Percentiles rank a stretch among this genome's conserved stretches.
phyloP scores from a whole-genome alignment of 139 green algal species.

The Micractinium conductrix region DNA sequence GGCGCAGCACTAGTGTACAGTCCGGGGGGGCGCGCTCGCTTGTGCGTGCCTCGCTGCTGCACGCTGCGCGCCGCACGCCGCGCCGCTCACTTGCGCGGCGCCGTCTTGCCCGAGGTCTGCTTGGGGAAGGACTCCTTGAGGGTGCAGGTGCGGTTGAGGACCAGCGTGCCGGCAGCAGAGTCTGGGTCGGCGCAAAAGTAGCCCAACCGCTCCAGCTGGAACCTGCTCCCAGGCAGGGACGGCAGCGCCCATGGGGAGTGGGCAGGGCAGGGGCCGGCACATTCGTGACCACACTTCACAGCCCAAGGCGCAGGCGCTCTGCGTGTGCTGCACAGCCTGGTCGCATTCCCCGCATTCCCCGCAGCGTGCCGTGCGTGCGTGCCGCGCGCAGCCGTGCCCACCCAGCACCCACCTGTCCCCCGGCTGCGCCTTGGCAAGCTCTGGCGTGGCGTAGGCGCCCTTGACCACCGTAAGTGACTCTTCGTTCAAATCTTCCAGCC shows the following conservation, averaged over 20 bases:
- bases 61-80: too few species aligned
- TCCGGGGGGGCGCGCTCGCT: background rate
- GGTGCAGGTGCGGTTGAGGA: slow-evolving; percentile 95
- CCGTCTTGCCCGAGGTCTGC: slow-evolving; percentile 28
- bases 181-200: slow-evolving; percentile 93
- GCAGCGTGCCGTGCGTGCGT: too few species aligned
- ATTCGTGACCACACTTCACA: too few species aligned
- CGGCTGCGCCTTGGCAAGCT: slow-evolving; percentile 43
- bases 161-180: slow-evolving; percentile 57
- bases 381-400: too few species aligned
- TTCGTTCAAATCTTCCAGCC: slow-evolving; percentile 89
- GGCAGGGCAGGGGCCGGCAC: too few species aligned
- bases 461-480: slow-evolving; percentile 61
- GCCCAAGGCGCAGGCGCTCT: too few species aligned
- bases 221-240: slow-evolving; percentile 53
- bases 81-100: background rate
- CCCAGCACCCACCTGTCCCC: slow-evolving; percentile 44
- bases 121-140: slow-evolving; percentile 76
- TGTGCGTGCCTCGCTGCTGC: background rate
- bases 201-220: slow-evolving; percentile 96
- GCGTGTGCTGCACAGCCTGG: too few species aligned
- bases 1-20: background rate
- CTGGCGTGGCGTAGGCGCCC: slow-evolving; percentile 52
- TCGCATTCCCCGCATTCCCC: too few species aligned
- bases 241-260: too few species aligned